Percentiles rank a stretch among this genome's conserved stretches.
These are phyloP conservation scores for Hymenoscyphus fructigenus DNA, from an alignment of 2,329 filamentous ascomycete genomes.

Conservation along the genomic window DNA sequence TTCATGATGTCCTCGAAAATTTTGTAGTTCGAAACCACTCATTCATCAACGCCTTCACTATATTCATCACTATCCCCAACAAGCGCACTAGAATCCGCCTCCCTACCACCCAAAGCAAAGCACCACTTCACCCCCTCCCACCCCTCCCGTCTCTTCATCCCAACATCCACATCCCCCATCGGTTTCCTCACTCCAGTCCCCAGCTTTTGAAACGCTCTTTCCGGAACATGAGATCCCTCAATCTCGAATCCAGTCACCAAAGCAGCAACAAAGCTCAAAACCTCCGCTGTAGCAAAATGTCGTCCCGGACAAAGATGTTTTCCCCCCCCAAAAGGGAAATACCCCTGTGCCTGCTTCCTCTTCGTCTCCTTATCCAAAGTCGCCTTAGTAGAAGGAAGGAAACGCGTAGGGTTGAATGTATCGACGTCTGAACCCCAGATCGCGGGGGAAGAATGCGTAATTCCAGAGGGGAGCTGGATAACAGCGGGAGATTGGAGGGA, in stretches of 20 bases:
- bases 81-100: constrained; percentile 37
- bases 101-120: constrained; percentile 19
- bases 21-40: no score
- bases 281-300: constrained; percentile 42
- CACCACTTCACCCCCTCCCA: constrained; percentile 32
- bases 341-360: constrained; percentile 31
- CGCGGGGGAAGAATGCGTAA: constrained; percentile 42
- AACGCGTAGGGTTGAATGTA: constrained; percentile 44
- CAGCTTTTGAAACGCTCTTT: constrained; percentile 24
- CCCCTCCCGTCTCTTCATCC: constrained; percentile 22
- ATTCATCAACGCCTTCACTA: not conserved
- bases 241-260: constrained; percentile 36
- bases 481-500: constrained; percentile 44
- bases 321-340: constrained; percentile 43
- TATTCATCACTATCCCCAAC: not conserved
- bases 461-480: constrained; percentile 45
- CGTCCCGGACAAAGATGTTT: constrained; percentile 43
- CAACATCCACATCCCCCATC: constrained; percentile 24
- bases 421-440: constrained; percentile 47
- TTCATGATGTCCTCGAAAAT: no score
- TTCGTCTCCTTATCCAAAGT: constrained; percentile 21
- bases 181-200: constrained; percentile 32
- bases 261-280: constrained; percentile 38
- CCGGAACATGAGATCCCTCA: constrained; percentile 18
- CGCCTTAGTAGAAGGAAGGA: constrained; percentile 34